A percentile compares a stretch with the other conserved stretches of the same genome.
These are phyloP conservation scores for Galeopsis tetrahit DNA, from an alignment of 257 asterid species.

Conservation along the genomic window DNA sequence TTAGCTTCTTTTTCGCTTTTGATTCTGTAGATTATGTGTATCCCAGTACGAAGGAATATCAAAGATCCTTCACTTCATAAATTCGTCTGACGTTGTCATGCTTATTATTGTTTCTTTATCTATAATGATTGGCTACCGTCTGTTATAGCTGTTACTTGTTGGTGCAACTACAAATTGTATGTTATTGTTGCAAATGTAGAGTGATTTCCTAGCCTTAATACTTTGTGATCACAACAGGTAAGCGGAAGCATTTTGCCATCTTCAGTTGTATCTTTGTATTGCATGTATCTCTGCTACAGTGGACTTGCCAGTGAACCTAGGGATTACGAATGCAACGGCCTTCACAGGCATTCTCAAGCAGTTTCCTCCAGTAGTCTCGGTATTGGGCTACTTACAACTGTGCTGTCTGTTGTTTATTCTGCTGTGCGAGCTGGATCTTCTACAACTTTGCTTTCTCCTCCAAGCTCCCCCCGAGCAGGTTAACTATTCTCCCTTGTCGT, in stretches of 20 bases:
- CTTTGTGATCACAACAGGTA: constrained; percentile 51
- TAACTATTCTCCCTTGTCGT: background rate
- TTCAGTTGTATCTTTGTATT: constrained; percentile 83
- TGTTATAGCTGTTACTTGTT: background rate
- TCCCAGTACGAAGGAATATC: background rate
- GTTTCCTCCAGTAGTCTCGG: constrained; percentile 78
- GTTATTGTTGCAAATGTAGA: constrained; percentile 4
- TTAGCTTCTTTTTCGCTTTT: background rate
- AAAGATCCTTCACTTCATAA: constrained; percentile 10
- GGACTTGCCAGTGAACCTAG: constrained; percentile 94
- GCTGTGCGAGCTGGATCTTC: constrained; percentile 94
- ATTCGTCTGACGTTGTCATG: background rate
- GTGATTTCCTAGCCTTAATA: constrained; percentile 16
- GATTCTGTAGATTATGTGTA: background rate
- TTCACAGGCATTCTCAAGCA: constrained; percentile 86
- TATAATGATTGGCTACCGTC: background rate
- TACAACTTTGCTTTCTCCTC: constrained; percentile 84
- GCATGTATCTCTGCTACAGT: constrained; percentile 95
- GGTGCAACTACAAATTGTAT: background rate
- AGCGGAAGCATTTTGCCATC: constrained; percentile 91
- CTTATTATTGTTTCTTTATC: background rate
- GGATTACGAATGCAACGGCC: constrained; percentile 84
- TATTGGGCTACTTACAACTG: constrained; percentile 78
- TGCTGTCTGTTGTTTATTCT: constrained; percentile 82
- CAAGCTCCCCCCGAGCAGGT: constrained; percentile 89